A percentile compares a stretch with the other conserved stretches of the same genome.
Evolutionary conservation across 768 basidiomycete species (phyloP).

Genomic region (Dioszegia hungarica): DNA sequence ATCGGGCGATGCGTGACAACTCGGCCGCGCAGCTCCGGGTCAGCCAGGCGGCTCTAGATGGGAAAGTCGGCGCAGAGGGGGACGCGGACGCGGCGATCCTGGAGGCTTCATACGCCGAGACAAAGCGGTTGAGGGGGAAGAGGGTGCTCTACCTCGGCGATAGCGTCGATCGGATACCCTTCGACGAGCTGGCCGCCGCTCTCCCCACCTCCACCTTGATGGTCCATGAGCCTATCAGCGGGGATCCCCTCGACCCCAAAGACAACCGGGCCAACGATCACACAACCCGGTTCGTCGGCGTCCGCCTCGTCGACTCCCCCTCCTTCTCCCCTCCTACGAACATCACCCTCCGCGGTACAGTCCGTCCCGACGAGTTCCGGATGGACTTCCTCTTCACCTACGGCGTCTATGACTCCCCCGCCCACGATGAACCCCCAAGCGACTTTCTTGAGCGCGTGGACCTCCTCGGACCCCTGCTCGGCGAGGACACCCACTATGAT

Average conservation of each 20-base stretch:
- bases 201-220: not conserved
- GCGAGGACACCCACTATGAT: not conserved
- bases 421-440: not conserved
- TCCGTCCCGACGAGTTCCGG: not conserved
- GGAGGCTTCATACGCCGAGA: not conserved
- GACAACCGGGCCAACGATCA: not conserved
- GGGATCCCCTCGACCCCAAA: not conserved
- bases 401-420: not conserved
- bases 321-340: not conserved
- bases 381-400: conserved; percentile 1
- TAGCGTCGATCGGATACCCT: not conserved
- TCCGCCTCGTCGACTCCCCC: not conserved
- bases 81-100: not conserved
- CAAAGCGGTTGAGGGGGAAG: not conserved
- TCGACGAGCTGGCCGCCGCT: not conserved
- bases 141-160: not conserved
- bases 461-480: not conserved
- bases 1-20: not conserved
- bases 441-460: not conserved
- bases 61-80: not conserved
- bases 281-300: not conserved
- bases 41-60: not conserved
- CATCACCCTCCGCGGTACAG: not conserved
- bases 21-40: not conserved
- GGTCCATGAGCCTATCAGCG: not conserved